These are phyloP conservation scores for Argentina anserina DNA, from an alignment of 306 rosid species.

Conservation along the genomic window DNA sequence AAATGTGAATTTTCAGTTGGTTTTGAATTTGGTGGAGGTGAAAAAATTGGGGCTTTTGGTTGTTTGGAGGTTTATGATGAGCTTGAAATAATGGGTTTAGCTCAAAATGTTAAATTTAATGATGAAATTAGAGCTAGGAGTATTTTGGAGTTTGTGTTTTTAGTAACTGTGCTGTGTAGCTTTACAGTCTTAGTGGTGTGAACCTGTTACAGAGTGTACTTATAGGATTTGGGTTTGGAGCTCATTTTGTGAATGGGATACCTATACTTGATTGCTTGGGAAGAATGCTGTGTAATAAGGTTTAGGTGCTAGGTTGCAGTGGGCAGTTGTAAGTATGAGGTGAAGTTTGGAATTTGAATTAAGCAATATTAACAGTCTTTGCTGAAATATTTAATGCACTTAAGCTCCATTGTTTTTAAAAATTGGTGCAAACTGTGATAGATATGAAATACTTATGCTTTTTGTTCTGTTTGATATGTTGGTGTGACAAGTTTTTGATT, in stretches of 20 bases:
- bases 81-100: slow-evolving; percentile 6
- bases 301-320: neutral
- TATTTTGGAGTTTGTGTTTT: neutral
- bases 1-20: neutral
- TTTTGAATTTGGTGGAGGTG: neutral
- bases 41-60: neutral
- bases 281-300: neutral
- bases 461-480: no score
- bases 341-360: neutral
- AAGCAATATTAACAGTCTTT: no score
- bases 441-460: neutral
- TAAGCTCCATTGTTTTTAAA: neutral
- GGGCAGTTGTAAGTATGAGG: neutral
- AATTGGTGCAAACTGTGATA: no score
- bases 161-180: neutral
- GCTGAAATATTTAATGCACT: neutral
- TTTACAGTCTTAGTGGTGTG: neutral
- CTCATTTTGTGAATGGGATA: neutral
- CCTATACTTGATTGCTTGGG: neutral
- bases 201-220: neutral
- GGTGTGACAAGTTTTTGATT: no score
- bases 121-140: neutral
- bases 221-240: neutral
- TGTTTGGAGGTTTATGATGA: neutral
- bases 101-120: neutral